These are phyloP conservation scores for Epichloe brachyelytri DNA, from an alignment of 2,329 filamentous ascomycete genomes.

Conservation along the genomic window DNA sequence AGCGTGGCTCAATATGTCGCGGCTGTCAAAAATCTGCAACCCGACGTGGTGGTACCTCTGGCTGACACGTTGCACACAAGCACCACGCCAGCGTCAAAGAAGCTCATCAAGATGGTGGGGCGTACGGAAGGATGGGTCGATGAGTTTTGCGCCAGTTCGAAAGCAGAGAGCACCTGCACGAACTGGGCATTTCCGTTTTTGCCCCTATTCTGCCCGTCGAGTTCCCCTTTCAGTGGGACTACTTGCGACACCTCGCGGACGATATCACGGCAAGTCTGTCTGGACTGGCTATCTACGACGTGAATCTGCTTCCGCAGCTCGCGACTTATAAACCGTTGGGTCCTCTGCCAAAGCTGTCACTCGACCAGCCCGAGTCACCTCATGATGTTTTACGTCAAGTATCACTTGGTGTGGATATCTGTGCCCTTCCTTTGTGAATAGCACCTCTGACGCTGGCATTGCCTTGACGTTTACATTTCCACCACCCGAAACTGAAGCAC, in stretches of 20 bases:
- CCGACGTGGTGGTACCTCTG: conserved; percentile 69
- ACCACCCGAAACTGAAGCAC: conserved; percentile 11
- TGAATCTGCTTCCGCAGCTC: conserved; percentile 55
- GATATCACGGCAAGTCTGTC: conserved; percentile 47
- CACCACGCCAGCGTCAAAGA: conserved; percentile 51
- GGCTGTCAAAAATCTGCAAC: conserved; percentile 50
- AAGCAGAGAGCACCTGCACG: conserved; percentile 14
- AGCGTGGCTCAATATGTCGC: conserved; percentile 55
- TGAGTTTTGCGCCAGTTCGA: conserved; percentile 41
- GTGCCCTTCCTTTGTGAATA: conserved; percentile 61
- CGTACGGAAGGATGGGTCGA: conserved; percentile 73
- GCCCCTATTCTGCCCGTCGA: conserved; percentile 63
- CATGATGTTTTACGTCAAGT: conserved; percentile 68
- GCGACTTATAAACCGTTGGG: conserved; percentile 38
- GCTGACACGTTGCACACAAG: conserved; percentile 50
- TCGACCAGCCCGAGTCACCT: conserved; percentile 57
- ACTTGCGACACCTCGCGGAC: conserved; percentile 57
- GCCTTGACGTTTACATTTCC: conserved; percentile 72
- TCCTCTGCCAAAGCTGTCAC: conserved; percentile 58
- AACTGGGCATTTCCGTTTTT: conserved; percentile 34
- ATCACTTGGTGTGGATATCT: conserved; percentile 64
- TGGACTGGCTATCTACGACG: conserved; percentile 68
- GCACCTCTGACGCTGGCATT: conserved; percentile 70
- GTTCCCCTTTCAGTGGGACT: conserved; percentile 63
- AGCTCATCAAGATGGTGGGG: conserved; percentile 71